Base-by-base conservation (phyloP, 202 grass and related monocot genomes). In the Panicum virgatum region DNA sequence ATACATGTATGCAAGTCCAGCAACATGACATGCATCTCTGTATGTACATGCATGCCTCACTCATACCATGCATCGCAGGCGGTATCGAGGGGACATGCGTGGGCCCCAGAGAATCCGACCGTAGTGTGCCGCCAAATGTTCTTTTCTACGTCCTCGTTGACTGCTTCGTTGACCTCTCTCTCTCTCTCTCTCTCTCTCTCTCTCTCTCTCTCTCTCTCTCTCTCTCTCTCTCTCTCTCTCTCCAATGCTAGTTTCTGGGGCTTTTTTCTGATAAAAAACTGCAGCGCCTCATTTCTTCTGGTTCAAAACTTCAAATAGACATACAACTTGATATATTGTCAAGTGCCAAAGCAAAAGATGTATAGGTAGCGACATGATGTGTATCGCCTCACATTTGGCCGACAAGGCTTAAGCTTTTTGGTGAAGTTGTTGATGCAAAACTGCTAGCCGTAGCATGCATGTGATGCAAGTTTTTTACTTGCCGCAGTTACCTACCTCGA, bases 91-190 rank as follows among this genome's bases (percentile, higher is more conserved):
- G 32, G 27, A 62, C 62, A 47, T 54, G 69, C 27, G 12, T 78
- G 66, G 69, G 13, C 6, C 69, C 84, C 18, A 53, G 52, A 69
- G 62, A 75, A 86, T 86, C 78, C 51, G 32, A 81, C 70, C 78
- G 37, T 61, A 52, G 71, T 71, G 68, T 75, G 78, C 22, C 84
- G 81, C 78, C 78, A 81, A 76, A 75, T 75, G 61, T 51, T 75
- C 59, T 79, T 64, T 84, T 80, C 69, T 50, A 62, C 29, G 27
- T 32, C 69, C 62, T 81, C 50, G 69, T 46, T 75, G 77, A 81
- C 84, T 9, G 50, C 48, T 22, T 27, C 29, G 77, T 75, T 81
- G 78, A 86, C 70, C 12, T 4, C 5, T 74, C 48, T n/a, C 29
- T 38, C 12, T 29, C 1, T 59, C 13, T 39, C 16, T 50, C 29